A percentile compares a stretch with the other conserved stretches of the same genome.
phyloP scores from a whole-genome alignment of 495 filamentous ascomycete genomes.

The Penicillium flavigenum region DNA sequence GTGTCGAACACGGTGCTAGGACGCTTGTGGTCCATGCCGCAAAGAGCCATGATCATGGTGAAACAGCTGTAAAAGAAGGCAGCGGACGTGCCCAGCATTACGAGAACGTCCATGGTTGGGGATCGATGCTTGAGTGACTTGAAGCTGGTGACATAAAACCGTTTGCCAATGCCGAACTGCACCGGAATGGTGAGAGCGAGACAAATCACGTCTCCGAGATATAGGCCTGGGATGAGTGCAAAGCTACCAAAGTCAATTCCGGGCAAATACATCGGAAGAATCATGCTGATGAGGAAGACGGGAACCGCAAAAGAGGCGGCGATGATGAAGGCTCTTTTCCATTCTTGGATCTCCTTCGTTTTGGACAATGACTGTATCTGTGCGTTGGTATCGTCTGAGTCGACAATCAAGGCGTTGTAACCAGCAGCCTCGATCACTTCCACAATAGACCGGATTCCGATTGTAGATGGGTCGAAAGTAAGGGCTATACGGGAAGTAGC shows the following conservation, averaged over 20 bases:
- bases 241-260: conserved; percentile 70
- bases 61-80: conserved; percentile 96
- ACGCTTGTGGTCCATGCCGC: conserved; percentile 65
- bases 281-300: conserved; percentile 90
- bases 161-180: conserved; percentile 92
- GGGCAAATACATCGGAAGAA: conserved; percentile 76
- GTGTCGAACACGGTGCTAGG: conserved; percentile 94
- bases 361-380: conserved; percentile 95
- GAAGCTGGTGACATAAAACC: conserved; percentile 89
- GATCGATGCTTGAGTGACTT: conserved; percentile 85
- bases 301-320: conserved; percentile 82
- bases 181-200: conserved; percentile 83
- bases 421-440: conserved; percentile 75
- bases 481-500: conserved; percentile 66
- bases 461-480: conserved; percentile 63
- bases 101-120: conserved; percentile 97
- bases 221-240: conserved; percentile 68
- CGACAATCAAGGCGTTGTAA: conserved; percentile 85
- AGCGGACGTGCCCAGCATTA: conserved; percentile 91
- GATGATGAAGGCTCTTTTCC: conserved; percentile 73
- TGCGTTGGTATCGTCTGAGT: conserved; percentile 93
- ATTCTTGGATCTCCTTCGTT: conserved; percentile 92
- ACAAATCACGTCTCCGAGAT: conserved; percentile 82
- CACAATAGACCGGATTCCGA: conserved; percentile 79
- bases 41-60: conserved; percentile 79